Conservation (phyloP, 257 asterid genomes). For the Capsicum pubescens region DNA sequence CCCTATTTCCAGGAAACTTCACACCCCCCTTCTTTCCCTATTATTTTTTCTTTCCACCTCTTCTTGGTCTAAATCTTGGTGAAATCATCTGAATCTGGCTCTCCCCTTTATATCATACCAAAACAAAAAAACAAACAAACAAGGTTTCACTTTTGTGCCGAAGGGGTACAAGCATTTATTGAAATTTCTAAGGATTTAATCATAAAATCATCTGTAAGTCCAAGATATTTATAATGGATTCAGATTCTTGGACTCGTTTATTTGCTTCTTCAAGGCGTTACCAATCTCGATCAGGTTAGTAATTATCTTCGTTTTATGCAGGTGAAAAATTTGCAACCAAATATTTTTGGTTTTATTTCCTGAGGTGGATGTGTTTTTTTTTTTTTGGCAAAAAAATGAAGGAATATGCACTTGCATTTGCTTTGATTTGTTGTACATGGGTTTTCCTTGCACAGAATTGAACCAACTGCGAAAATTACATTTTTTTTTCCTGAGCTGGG, state of each 20-base stretch:
- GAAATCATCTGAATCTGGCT: neutral
- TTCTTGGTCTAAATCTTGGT: neutral
- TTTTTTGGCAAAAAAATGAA: neutral
- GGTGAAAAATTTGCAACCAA: neutral
- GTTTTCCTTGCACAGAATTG: neutral
- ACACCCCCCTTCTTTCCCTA: neutral
- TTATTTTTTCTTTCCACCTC: neutral
- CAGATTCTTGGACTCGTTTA: slow-evolving; percentile 75
- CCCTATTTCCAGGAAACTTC: slow-evolving; percentile 56
- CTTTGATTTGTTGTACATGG: neutral
- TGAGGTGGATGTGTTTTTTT: slow-evolving; percentile 6
- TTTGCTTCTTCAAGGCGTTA: slow-evolving; percentile 59
- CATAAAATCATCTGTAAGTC: neutral
- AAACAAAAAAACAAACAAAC: too few species aligned
- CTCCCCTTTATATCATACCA: neutral
- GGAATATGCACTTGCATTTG: neutral
- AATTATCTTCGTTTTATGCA: neutral
- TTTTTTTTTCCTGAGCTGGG: neutral
- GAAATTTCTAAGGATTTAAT: slow-evolving; percentile 12
- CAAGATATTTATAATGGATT: slow-evolving; percentile 52
- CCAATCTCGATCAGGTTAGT: slow-evolving; percentile 75
- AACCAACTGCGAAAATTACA: neutral
- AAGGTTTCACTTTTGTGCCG: neutral
- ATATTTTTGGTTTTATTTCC: neutral
- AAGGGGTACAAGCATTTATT: neutral